Evolutionary conservation across 2,329 filamentous ascomycete species (phyloP), one percentile per base, ranked within the genome.

Genomic region (Botrytis pseudocinerea): DNA sequence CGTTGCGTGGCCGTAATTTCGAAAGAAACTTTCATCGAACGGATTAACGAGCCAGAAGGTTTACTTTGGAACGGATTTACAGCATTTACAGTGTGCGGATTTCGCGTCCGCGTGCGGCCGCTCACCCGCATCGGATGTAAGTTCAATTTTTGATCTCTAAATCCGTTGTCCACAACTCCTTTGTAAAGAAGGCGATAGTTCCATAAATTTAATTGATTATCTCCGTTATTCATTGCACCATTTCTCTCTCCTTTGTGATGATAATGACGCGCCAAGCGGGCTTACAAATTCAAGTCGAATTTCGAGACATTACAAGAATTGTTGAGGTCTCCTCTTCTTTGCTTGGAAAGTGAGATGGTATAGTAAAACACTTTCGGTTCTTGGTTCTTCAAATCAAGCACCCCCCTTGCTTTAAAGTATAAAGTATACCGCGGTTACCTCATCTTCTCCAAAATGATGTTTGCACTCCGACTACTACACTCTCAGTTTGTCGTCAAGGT

Each of bases 211-310:
- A 32, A 20, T 28, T 3, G n/a, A 20, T 20, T 44, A 44, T 44
- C 40, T 63, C 25, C 61, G 32, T 28, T 44, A 14, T 18, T 20
- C 8, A 18, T 4, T 42, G 32, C 4, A 44, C 12, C 25, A 20
- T 16, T 62, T 42, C 2, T 28, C 4, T 28, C 7, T 44, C 40
- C 4, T 22, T 63, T 44, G 40, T 40, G 8, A 63, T 44, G n/a
- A 3, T 20, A 18, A 44, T 63, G 38, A 16, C 32, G n/a, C 1
- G 40, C 61, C n/a, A 44, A 22, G 78, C 77, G 0, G 87, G 87
- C 0, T 79, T 88, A 0, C 86, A 87, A 18, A 72, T 77, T 78
- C 2, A 70, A 73, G 1, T 77, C 76, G 1, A 40, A 32, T 32
- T 57, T 14, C 69, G 6, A 77, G 80, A 85, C 12, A n/a, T 57